Percentiles rank a stretch among this genome's conserved stretches.
These are phyloP conservation scores for Nymphaea thermarum DNA, from an alignment of 164 flowering plant genomes.

Conservation along the genomic window DNA sequence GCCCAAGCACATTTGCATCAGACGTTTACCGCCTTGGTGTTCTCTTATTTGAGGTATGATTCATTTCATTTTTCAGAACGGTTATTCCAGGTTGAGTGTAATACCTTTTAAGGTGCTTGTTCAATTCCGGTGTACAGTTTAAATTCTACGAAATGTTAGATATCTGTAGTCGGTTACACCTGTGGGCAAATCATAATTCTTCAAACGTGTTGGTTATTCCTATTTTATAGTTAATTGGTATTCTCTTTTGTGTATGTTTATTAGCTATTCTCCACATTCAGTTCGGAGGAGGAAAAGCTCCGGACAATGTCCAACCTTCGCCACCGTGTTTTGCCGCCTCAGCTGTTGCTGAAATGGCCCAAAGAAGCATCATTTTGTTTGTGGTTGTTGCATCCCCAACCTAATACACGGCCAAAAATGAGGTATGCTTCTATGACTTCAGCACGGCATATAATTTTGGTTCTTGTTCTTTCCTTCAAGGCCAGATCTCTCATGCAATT, in stretches of 20 bases:
- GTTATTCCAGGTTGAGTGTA: not conserved
- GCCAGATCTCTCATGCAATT: too few species aligned
- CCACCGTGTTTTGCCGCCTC: slow-evolving; percentile 92
- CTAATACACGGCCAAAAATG: slow-evolving; percentile 68
- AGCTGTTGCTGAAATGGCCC: slow-evolving; percentile 76
- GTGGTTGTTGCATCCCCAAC: slow-evolving; percentile 90
- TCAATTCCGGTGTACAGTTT: not conserved
- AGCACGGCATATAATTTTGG: not conserved
- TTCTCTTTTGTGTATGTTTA: not conserved
- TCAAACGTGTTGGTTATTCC: not conserved
- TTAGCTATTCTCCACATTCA: slow-evolving; percentile 77
- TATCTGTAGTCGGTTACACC: not conserved
- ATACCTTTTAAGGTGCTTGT: not conserved
- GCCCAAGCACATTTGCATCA: slow-evolving; percentile 60
- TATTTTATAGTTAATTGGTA: too few species aligned
- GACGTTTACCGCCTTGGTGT: slow-evolving; percentile 84
- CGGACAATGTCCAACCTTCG: slow-evolving; percentile 80
- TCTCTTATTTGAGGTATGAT: slow-evolving; percentile 84
- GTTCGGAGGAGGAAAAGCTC: slow-evolving; percentile 69
- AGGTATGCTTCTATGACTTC: slow-evolving; percentile 24
- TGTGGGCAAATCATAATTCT: too few species aligned
- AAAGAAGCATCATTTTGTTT: slow-evolving; percentile 96
- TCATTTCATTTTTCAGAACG: not conserved
- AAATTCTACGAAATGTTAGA: not conserved
- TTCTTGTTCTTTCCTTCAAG: too few species aligned